Base-by-base conservation (phyloP, 2,329 filamentous ascomycete species). In the Botrytis medusae region DNA sequence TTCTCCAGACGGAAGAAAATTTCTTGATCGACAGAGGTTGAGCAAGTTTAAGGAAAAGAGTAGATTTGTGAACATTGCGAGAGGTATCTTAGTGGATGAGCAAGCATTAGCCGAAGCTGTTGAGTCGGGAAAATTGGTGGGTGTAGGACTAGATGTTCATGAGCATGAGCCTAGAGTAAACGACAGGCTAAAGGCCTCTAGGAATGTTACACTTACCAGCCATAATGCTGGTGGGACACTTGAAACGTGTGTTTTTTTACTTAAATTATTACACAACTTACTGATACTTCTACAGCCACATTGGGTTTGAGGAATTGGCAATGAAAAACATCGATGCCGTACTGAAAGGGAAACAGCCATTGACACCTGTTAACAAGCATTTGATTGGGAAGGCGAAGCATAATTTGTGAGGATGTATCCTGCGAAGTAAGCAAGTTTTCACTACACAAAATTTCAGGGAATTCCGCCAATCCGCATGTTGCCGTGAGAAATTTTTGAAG, bases 211-310 rank as follows among this genome's bases (percentile, higher is more conserved):
- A 82, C 79, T 92, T 72, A 88, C 90, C n/a, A 88, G 88, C 70
- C 91, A 92, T 79, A 91, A 91, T 76, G 90, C 90, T 1, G 90
- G 90, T 0, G 89, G 89, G 5, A 91, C 89, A 51, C 84, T 91
- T 22, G 89, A 91, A 80, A 90, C 90, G 74, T 80, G 72, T 69
- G 78, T 75, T 64, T 54, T 59, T 54, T 32, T 29, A 2, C 25
- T 42, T 9, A 2, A 16, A 32, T 14, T 9, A 1, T 22, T 14
- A n/a, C 29, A 29, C 6, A 9, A 10, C n/a, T 29, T 7, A 10
- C 48, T 69, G 46, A 72, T 72, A 22, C 67, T 71, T 12, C 16
- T n/a, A 14, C 29, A 79, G 79, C 54, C 79, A 81, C 71, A 80
- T 87, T n/a, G 89, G 88, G 6, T 91, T 92, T 76, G 90, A 92